Percentiles rank a stretch among this genome's conserved stretches.
These are phyloP conservation scores for Thelonectria rubi DNA, from an alignment of 2,329 filamentous ascomycete genomes.

Conservation along the genomic window DNA sequence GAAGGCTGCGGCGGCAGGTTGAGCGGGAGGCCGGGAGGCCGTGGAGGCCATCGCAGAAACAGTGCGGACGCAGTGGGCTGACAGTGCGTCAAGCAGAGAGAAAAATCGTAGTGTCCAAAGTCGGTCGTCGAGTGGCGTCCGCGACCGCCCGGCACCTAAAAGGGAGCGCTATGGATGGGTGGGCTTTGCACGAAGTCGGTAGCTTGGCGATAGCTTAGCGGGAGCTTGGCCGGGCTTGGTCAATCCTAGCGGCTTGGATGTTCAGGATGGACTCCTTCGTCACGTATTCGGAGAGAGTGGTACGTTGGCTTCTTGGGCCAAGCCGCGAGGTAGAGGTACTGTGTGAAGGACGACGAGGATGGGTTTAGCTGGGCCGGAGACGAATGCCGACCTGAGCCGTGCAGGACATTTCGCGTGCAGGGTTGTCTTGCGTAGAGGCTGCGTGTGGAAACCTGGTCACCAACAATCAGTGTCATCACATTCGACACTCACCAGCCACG, in stretches of 20 bases:
- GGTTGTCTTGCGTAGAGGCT: background rate
- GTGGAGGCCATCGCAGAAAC: constrained; percentile 40
- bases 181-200: constrained; percentile 10
- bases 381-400: background rate
- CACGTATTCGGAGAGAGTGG: background rate
- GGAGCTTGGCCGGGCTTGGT: constrained; percentile 21
- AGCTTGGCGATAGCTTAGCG: constrained; percentile 32
- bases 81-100: constrained; percentile 37
- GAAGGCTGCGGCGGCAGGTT: constrained; percentile 31
- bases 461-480: background rate
- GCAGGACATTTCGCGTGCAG: background rate
- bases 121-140: constrained; percentile 17
- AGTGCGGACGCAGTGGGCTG: constrained; percentile 32
- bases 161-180: constrained; percentile 8
- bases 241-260: constrained; percentile 16
- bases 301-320: constrained; percentile 4
- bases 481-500: background rate
- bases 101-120: background rate
- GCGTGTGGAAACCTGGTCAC: background rate
- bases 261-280: background rate
- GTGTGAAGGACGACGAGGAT: background rate
- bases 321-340: background rate
- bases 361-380: background rate
- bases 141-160: constrained; percentile 21
- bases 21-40: constrained; percentile 31